Evolutionary conservation across 2,329 filamentous ascomycete genomes (phyloP).

Genomic region (Tolypocladium amazonense): DNA sequence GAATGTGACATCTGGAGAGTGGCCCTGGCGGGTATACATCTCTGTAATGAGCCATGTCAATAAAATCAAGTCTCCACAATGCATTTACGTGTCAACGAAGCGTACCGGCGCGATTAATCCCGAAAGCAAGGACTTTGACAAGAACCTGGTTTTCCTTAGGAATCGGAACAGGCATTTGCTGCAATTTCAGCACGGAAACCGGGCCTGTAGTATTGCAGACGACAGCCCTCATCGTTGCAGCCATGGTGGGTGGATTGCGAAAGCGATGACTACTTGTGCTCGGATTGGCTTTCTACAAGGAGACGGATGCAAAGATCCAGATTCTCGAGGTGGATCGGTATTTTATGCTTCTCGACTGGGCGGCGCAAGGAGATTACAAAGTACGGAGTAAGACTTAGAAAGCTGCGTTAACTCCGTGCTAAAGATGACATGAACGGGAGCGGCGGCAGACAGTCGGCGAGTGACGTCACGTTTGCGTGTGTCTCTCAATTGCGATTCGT

Average conservation of each 20-base stretch:
- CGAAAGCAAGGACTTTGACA: neutral
- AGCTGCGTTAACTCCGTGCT: too few relatives aligned
- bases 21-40: neutral
- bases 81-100: neutral
- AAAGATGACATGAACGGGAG: neutral
- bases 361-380: neutral
- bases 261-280: neutral
- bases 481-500: neutral
- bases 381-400: too few relatives aligned
- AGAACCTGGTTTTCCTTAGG: neutral
- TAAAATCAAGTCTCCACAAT: neutral
- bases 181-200: neutral
- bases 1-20: neutral
- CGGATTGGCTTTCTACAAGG: neutral
- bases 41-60: neutral
- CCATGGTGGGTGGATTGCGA: neutral
- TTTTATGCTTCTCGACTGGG: neutral
- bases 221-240: neutral
- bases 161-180: neutral
- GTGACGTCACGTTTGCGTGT: neutral
- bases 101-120: neutral
- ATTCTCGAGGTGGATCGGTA: neutral
- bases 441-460: neutral
- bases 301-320: too few relatives aligned
- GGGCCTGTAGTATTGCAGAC: neutral